phyloP scores from a whole-genome alignment of 306 rosid species.

The Quercus dentata region DNA sequence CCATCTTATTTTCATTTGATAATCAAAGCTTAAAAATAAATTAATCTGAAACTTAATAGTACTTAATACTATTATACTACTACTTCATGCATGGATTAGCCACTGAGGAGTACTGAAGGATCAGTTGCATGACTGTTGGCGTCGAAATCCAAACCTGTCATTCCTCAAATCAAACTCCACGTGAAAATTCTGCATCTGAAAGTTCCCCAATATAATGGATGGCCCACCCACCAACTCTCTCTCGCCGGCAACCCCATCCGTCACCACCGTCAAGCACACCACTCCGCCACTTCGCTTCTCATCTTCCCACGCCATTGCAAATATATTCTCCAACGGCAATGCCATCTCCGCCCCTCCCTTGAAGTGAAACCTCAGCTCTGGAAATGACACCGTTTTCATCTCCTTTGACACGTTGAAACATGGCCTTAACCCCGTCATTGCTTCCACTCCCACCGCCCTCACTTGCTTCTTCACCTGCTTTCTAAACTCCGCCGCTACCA shows the following conservation, averaged over 20 bases:
- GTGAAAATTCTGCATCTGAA: constrained; percentile 5
- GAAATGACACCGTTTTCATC: not conserved
- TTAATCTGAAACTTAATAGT: too few species aligned
- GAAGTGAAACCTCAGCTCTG: constrained; percentile 2
- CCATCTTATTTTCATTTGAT: too few species aligned
- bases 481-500: not conserved
- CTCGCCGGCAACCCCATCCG: not conserved
- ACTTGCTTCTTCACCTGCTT: not conserved
- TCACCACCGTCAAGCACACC: not conserved
- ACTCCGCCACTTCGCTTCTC: not conserved
- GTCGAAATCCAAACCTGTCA: not conserved
- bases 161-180: constrained; percentile 2
- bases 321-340: not conserved
- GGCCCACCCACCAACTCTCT: not conserved
- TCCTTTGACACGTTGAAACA: not conserved
- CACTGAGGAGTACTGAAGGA: too few species aligned
- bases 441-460: not conserved
- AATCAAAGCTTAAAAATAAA: too few species aligned
- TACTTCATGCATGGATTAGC: too few species aligned
- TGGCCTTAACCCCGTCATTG: not conserved
- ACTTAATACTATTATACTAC: too few species aligned
- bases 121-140: not conserved
- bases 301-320: not conserved
- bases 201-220: not conserved
- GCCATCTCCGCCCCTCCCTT: constrained; percentile 8